These are phyloP conservation scores for Phyllosticta citribraziliensis DNA, from an alignment of 2,329 filamentous ascomycete genomes.

Conservation along the genomic window DNA sequence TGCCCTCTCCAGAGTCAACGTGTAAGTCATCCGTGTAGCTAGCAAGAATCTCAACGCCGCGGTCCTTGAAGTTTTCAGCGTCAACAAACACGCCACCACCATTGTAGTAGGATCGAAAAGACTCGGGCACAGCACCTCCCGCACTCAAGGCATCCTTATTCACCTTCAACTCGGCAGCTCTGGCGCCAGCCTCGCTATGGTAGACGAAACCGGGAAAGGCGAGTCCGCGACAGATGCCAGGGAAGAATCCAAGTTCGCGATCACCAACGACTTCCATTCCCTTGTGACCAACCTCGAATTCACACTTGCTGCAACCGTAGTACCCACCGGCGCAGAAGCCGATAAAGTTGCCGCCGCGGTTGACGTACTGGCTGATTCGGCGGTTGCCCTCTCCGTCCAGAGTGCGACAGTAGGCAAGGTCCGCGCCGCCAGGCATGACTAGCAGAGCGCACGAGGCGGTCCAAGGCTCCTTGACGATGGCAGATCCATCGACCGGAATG, in stretches of 20 bases:
- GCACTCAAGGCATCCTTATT: slow-evolving; percentile 47
- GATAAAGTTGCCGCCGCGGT: slow-evolving; percentile 73
- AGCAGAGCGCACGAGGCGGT: slow-evolving; percentile 74
- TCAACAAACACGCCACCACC: slow-evolving; percentile 90
- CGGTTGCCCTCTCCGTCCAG: slow-evolving; percentile 84
- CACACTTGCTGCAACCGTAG: slow-evolving; percentile 70
- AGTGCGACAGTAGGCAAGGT: slow-evolving; percentile 78
- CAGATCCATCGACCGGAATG: slow-evolving; percentile 67
- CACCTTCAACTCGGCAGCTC: slow-evolving; percentile 59
- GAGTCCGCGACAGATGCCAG: slow-evolving; percentile 72
- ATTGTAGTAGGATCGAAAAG: slow-evolving; percentile 78
- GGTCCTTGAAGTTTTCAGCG: slow-evolving; percentile 49
- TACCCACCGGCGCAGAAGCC: slow-evolving; percentile 94
- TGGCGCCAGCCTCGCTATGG: slow-evolving; percentile 73
- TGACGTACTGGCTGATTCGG: slow-evolving; percentile 74
- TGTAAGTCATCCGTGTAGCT: slow-evolving; percentile 65
- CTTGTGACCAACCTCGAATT: slow-evolving; percentile 82
- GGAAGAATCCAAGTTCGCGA: slow-evolving; percentile 80
- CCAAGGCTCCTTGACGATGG: slow-evolving; percentile 89
- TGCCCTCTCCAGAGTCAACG: slow-evolving; percentile 63
- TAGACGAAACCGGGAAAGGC: slow-evolving; percentile 89
- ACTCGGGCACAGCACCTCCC: slow-evolving; percentile 44
- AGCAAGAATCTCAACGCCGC: slow-evolving; percentile 71
- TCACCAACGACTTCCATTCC: slow-evolving; percentile 76
- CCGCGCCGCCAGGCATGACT: slow-evolving; percentile 89